Conservation (phyloP, 2,329 filamentous ascomycete genomes). For the Sporothrix pallida region DNA sequence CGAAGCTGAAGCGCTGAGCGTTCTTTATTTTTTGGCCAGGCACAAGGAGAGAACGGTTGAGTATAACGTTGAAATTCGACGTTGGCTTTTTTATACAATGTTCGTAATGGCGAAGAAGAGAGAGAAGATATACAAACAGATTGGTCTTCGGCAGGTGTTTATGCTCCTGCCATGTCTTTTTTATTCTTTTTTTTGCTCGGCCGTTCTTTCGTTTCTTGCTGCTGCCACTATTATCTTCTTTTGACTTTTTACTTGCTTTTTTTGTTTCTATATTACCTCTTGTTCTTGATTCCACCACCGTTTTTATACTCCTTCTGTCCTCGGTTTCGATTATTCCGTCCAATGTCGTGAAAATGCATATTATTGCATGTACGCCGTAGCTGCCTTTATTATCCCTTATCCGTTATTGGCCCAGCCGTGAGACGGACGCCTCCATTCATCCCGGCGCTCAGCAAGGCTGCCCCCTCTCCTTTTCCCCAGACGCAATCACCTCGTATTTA, state of each 20-base stretch:
- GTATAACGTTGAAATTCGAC: constrained; percentile 8
- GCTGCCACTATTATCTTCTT: constrained; percentile 9
- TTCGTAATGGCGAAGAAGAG: constrained; percentile 34
- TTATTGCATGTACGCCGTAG: not conserved
- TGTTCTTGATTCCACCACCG: constrained; percentile 24
- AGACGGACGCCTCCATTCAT: not conserved
- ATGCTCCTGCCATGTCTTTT: not conserved
- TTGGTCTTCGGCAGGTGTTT: constrained; percentile 27
- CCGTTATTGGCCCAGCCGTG: not conserved
- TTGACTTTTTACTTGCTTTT: constrained; percentile 2
- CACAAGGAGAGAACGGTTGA: constrained; percentile 13
- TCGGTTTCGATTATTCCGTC: not conserved
- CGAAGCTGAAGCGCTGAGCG: not conserved
- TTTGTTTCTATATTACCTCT: not conserved
- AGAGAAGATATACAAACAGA: constrained; percentile 34
- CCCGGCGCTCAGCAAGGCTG: not conserved
- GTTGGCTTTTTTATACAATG: constrained; percentile 33
- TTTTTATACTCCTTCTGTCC: not conserved
- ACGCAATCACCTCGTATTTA: not conserved
- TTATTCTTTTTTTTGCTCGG: not conserved
- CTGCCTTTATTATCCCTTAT: too few relatives aligned
- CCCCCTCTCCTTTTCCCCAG: not conserved
- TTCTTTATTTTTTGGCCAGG: constrained; percentile 26
- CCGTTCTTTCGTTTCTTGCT: not conserved
- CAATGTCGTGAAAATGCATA: not conserved